Evolutionary conservation across 495 filamentous ascomycete genomes (phyloP).

Genomic region (Trichoderma erinaceum): DNA sequence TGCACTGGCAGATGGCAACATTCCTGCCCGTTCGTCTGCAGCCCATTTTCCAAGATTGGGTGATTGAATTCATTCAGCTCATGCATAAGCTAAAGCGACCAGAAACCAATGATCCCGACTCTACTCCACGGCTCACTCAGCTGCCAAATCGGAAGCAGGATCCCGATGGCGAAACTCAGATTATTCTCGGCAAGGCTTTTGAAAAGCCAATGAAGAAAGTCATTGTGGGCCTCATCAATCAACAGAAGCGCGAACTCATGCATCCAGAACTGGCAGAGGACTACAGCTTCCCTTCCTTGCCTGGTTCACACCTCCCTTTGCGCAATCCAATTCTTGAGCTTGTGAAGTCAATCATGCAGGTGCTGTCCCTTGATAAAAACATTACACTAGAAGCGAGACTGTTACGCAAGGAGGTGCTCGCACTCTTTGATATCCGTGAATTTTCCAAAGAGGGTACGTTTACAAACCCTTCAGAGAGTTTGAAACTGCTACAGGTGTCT

Average conservation of each 20-base stretch:
- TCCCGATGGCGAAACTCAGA: slow-evolving; percentile 51
- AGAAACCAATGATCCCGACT: slow-evolving; percentile 37
- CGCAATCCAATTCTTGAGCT: slow-evolving; percentile 81
- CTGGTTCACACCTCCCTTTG: slow-evolving; percentile 57
- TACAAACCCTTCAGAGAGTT: slow-evolving; percentile 71
- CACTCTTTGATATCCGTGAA: slow-evolving; percentile 87
- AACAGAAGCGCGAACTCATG: slow-evolving; percentile 82
- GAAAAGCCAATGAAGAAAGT: slow-evolving; percentile 87
- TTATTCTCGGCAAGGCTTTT: slow-evolving; percentile 68
- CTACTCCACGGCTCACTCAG: slow-evolving; percentile 74
- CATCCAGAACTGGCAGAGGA: slow-evolving; percentile 83
- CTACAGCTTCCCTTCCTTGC: slow-evolving; percentile 78
- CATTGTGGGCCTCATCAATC: slow-evolving; percentile 67
- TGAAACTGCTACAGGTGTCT: slow-evolving; percentile 67
- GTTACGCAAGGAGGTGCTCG: slow-evolving; percentile 80
- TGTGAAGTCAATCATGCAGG: slow-evolving; percentile 84
- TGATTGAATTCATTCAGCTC: slow-evolving; percentile 88
- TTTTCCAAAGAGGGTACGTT: slow-evolving; percentile 84
- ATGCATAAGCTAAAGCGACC: slow-evolving; percentile 83
- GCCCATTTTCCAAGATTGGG: slow-evolving; percentile 81
- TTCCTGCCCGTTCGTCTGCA: slow-evolving; percentile 81
- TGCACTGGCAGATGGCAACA: slow-evolving; percentile 95
- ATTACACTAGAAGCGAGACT: slow-evolving; percentile 78
- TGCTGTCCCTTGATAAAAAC: slow-evolving; percentile 81
- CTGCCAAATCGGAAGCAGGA: slow-evolving; percentile 44